phyloP scores from a whole-genome alignment of 345 rosid genomes.

The Sapria himalayana region DNA sequence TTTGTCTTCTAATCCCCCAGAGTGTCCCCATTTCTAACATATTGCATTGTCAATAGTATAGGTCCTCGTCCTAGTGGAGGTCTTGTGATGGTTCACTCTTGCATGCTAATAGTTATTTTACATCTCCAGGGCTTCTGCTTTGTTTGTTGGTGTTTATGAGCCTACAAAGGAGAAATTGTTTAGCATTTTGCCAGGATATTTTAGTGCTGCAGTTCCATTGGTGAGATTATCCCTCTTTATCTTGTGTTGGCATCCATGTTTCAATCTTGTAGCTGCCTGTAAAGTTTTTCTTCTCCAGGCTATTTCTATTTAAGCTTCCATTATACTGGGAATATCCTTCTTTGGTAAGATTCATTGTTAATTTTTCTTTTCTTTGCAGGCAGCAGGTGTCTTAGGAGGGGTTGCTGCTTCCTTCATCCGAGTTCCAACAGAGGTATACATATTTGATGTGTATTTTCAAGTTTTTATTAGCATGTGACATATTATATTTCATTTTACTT shows the following conservation, averaged over 20 bases:
- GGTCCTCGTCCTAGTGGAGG: too few relatives aligned
- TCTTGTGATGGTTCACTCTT: conserved; percentile 1
- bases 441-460: neutral
- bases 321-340: conserved; percentile 5
- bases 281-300: neutral
- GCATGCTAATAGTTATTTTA: conserved; percentile 5
- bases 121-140: conserved; percentile 62
- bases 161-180: conserved; percentile 80
- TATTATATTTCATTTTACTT: neutral
- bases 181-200: conserved; percentile 56
- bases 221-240: conserved; percentile 16
- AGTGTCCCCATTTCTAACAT: too few relatives aligned
- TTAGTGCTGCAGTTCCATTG: conserved; percentile 77
- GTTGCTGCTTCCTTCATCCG: conserved; percentile 80
- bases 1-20: too few relatives aligned
- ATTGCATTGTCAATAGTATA: too few relatives aligned
- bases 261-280: neutral
- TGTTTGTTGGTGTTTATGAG: conserved; percentile 87
- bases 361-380: conserved; percentile 20
- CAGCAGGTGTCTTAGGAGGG: conserved; percentile 93
- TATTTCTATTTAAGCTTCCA: too few relatives aligned
- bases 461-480: too few relatives aligned
- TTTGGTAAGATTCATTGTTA: conserved; percentile 3
- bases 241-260: neutral
- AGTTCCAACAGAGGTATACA: conserved; percentile 78